phyloP scores from a whole-genome alignment of 2,329 filamentous ascomycete species.

The Sordariomycetes sp. region DNA sequence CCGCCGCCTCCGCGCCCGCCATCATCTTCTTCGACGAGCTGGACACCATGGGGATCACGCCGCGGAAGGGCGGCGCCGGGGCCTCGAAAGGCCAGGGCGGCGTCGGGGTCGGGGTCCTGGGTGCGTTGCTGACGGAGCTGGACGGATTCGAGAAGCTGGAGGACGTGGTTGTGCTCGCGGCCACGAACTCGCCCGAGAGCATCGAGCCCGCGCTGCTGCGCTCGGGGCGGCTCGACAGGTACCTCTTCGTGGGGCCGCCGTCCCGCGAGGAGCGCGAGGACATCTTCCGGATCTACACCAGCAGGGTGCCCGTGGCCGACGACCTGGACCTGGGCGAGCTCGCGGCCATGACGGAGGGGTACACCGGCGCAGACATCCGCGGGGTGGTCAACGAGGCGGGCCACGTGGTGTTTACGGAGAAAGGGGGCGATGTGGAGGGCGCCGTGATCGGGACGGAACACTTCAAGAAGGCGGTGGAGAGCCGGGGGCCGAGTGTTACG shows the following conservation, averaged over 20 bases:
- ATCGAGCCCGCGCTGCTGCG: slow-evolving; percentile 80
- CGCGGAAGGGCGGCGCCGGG: slow-evolving; percentile 32
- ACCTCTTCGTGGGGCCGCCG: slow-evolving; percentile 79
- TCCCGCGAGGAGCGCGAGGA: slow-evolving; percentile 61
- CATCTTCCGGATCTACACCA: slow-evolving; percentile 61
- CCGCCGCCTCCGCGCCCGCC: slow-evolving; percentile 73
- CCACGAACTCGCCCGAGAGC: slow-evolving; percentile 81
- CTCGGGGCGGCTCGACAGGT: slow-evolving; percentile 73
- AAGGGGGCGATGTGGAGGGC: background rate
- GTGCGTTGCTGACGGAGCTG: slow-evolving; percentile 88
- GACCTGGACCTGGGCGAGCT: slow-evolving; percentile 58
- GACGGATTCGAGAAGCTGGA: slow-evolving; percentile 82
- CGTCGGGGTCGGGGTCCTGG: slow-evolving; percentile 68
- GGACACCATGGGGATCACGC: slow-evolving; percentile 63
- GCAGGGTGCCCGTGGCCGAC: slow-evolving; percentile 43
- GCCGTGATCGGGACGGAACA: slow-evolving; percentile 1
- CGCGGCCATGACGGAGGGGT: slow-evolving; percentile 58
- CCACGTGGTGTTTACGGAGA: slow-evolving; percentile 3
- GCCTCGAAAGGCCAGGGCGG: slow-evolving; percentile 29
- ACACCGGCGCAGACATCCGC: slow-evolving; percentile 72
- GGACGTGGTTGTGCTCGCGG: slow-evolving; percentile 78
- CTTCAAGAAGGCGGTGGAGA: background rate
- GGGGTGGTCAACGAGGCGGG: slow-evolving; percentile 4
- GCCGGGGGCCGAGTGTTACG: slow-evolving; percentile 1
- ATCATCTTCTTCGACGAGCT: slow-evolving; percentile 98